Evolutionary conservation across 495 filamentous ascomycete genomes (phyloP).

Genomic region (Cryomyces minteri): DNA sequence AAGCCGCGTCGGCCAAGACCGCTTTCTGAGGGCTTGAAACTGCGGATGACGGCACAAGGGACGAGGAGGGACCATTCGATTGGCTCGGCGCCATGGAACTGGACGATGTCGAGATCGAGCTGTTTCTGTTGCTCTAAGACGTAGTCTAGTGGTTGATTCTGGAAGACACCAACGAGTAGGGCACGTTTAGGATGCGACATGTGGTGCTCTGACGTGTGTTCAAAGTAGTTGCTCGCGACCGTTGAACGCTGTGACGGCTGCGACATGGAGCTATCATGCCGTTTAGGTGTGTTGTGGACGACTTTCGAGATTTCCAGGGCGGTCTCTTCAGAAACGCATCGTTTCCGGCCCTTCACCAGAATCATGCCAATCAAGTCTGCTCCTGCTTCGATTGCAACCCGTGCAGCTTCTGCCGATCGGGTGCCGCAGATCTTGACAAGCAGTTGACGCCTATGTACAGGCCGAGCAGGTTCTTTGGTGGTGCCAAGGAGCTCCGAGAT

Average conservation of each 20-base stretch:
- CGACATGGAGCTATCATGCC: background rate
- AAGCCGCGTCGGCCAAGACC: conserved; percentile 59
- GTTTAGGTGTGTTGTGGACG: conserved; percentile 37
- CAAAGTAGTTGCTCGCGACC: conserved; percentile 40
- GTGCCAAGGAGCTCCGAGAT: conserved; percentile 51
- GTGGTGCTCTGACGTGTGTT: conserved; percentile 28
- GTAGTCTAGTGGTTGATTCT: conserved; percentile 70
- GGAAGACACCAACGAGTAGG: conserved; percentile 84
- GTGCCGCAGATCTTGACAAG: conserved; percentile 98
- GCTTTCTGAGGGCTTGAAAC: conserved; percentile 53
- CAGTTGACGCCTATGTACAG: conserved; percentile 12
- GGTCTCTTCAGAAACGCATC: conserved; percentile 55
- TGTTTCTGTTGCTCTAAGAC: conserved; percentile 55
- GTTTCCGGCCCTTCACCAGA: conserved; percentile 59
- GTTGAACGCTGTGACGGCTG: background rate
- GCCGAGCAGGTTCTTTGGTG: background rate
- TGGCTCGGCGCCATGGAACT: conserved; percentile 82
- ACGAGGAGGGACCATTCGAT: conserved; percentile 77
- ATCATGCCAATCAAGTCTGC: conserved; percentile 92
- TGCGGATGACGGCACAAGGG: conserved; percentile 75
- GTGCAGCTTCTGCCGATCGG: conserved; percentile 60
- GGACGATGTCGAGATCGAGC: conserved; percentile 73
- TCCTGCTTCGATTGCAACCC: conserved; percentile 65
- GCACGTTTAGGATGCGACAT: conserved; percentile 41
- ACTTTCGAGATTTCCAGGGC: conserved; percentile 64